Base-by-base conservation (phyloP, 768 basidiomycete genomes). In the Mycena galopus region DNA sequence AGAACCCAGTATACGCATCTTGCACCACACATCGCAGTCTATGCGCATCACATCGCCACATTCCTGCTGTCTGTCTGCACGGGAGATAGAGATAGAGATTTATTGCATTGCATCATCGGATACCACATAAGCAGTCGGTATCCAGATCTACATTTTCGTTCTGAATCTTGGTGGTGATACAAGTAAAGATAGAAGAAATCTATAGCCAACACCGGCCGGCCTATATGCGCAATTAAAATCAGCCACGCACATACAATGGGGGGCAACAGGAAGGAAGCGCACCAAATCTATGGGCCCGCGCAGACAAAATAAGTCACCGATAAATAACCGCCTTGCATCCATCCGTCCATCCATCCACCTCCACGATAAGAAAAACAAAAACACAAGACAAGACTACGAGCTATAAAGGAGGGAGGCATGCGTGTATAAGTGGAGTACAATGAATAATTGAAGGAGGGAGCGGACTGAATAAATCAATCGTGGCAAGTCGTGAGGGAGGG, bases 301-400 rank as follows among this genome's bases (percentile, higher is more conserved):
- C 57, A 11, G 32, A 21, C n/a, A 71, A n/a, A n/a, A 68, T 72
- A 71, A 68, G 61, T 71, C 69, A 39, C 39, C 33, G 72, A 75
- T 75, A 75, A 75, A 75, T 75, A 75, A n/a, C 70, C 73, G 23
- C 59, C 67, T 11, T 65, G 59, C 72, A 32, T 69, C 67, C 68
- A 23, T 35, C 30, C 60, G 10, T 25, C 63, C 55, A 56, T 58
- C 67, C 67, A 60, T 58, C 21, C 61, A 11, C 25, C n/a, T 16
- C 12, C 42, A 23, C 5, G 25, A 8, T 23, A 10, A 57, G 4
- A n/a, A 21, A 47, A n/a, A 47, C 44, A 37, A 51, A 23, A 35
- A 65, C 30, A 39, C 17, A 29, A 37, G 30, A 51, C 11, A 60
- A 58, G 29, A 47, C 39, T 30, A 33, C n/a, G 7, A 47, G 44